Percentiles rank a stretch among this genome's conserved stretches.
Conservation (phyloP, 352 stramenopile genomes). For the Aphanomyces cochlioides region DNA sequence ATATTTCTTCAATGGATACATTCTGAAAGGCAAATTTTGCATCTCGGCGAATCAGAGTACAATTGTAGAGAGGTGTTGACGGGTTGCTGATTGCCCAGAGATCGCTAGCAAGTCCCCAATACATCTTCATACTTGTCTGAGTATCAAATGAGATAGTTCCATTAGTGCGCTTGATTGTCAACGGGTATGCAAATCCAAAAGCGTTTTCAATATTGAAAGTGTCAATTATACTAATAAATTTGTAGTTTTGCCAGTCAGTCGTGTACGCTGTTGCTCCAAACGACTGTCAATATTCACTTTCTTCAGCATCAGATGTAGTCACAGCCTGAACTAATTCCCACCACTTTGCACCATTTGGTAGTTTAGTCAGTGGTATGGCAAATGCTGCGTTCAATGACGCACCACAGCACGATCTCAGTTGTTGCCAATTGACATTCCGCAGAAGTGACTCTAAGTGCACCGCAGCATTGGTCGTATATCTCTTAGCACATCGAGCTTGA, state of each 20-base stretch:
- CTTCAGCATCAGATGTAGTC: not conserved
- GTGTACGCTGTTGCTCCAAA: not conserved
- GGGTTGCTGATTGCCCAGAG: slow-evolving; percentile 3
- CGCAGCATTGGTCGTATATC: slow-evolving; percentile 10
- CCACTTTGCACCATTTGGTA: slow-evolving; percentile 1
- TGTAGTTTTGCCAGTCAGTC: slow-evolving; percentile 24
- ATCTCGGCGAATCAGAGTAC: not conserved
- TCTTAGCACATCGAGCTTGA: slow-evolving; percentile 7
- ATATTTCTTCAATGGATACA: not conserved
- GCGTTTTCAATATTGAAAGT: slow-evolving; percentile 9
- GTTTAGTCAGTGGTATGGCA: not conserved
- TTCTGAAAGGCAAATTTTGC: slow-evolving; percentile 15
- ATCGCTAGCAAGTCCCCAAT: slow-evolving; percentile 23
- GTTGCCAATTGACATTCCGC: slow-evolving; percentile 17
- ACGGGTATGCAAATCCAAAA: not conserved
- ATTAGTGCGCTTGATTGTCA: not conserved
- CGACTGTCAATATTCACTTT: not conserved
- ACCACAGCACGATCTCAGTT: not conserved
- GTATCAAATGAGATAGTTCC: not conserved
- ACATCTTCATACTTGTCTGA: slow-evolving; percentile 18
- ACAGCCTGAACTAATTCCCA: not conserved
- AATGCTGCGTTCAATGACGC: not conserved
- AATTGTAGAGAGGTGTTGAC: not conserved
- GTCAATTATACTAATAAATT: slow-evolving; percentile 1
- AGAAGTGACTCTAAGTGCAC: slow-evolving; percentile 18